These are phyloP conservation scores for Moesziomyces sp. DNA, from an alignment of 1,284 basidiomycete genomes.

Conservation along the genomic window DNA sequence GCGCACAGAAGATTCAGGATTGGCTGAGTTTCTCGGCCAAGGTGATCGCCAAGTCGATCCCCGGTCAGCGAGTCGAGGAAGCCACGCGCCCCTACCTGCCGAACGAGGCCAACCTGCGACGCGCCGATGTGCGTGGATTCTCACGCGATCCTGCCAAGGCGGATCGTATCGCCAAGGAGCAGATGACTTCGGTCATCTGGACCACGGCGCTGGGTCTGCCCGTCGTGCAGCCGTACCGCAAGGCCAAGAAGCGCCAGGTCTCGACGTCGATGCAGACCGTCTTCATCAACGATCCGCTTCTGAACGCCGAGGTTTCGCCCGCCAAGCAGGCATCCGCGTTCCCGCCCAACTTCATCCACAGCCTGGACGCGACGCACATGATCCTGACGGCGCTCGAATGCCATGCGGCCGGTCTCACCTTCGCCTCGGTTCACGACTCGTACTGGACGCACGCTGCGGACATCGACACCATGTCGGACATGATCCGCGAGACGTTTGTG, in stretches of 20 bases:
- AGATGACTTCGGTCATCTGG: slow-evolving; percentile 97
- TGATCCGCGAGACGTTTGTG: slow-evolving; percentile 94
- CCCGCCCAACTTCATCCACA: slow-evolving; percentile 99
- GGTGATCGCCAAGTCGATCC: slow-evolving; percentile 88
- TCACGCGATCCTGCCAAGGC: slow-evolving; percentile 46
- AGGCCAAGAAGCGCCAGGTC: slow-evolving; percentile 78
- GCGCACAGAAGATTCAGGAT: slow-evolving; percentile 88
- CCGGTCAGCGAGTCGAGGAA: slow-evolving; percentile 77
- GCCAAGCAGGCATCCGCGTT: slow-evolving; percentile 93
- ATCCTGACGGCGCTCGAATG: slow-evolving; percentile 93
- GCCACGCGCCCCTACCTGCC: slow-evolving; percentile 67
- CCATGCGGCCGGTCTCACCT: slow-evolving; percentile 71
- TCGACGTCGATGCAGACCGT: slow-evolving; percentile 87
- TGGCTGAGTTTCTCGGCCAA: slow-evolving; percentile 88
- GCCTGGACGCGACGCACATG: slow-evolving; percentile 98
- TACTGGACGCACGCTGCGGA: slow-evolving; percentile 96
- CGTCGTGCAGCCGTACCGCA: slow-evolving; percentile 95
- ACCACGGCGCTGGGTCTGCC: slow-evolving; percentile 93
- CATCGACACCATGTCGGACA: slow-evolving; percentile 87
- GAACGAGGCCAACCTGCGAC: slow-evolving; percentile 7
- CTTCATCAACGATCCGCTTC: slow-evolving; percentile 89
- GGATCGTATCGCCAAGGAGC: slow-evolving; percentile 72
- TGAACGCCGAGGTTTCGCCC: slow-evolving; percentile 82
- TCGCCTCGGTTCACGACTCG: slow-evolving; percentile 97
- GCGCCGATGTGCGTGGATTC: slow-evolving; percentile 34